Evolutionary conservation across 805 yeast genomes (phyloP), one percentile per base, ranked within the genome.

Genomic region (Yamadazyma akitaensis): DNA sequence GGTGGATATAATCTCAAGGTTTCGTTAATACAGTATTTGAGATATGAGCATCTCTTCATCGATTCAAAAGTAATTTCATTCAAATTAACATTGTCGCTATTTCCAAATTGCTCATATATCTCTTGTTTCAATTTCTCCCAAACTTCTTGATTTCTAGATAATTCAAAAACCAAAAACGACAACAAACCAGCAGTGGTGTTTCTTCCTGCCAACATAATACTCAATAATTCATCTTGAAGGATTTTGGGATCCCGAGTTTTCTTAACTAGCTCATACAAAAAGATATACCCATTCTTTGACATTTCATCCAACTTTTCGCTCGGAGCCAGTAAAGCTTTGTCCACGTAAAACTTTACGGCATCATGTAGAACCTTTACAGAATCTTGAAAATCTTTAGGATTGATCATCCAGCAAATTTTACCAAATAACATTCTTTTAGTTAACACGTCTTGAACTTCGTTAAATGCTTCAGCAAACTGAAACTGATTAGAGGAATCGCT

Each of bases 161-260:
- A 53, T 49, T 66, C 72, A 49, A 51, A 66, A 32, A 67, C 54
- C 13, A 61, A 46, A 30, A 61, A 65, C 1, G 68, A 61, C 37
- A 67, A 56, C 18, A 67, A 55, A 25, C 65, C 57, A 3, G 71
- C 69, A 7, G 73, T 67, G 24, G 73, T 67, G 39, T 64, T 65
- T 54, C 72, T 57, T 8, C 71, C 73, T 5, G 73, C 73, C 17
- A 70, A 48, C 57, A 70, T 59, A 30, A 70, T 70, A 53, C 68
- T 67, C 51, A 70, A 61, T 46, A 66, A 57, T 50, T 70, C 73
- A 52, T 68, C 73, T 46, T 65, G 65, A 44, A 70, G 59, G 3
- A 63, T 59, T 48, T 57, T 58, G 8, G 72, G 68, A 48, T 70
- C 61, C 51, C 65, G 61, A 7, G 75, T 70, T 42, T 66, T 61